Evolutionary conservation across 768 basidiomycete genomes (phyloP), one percentile per base, ranked within the genome.

Genomic region (Kondoa malvinella): DNA sequence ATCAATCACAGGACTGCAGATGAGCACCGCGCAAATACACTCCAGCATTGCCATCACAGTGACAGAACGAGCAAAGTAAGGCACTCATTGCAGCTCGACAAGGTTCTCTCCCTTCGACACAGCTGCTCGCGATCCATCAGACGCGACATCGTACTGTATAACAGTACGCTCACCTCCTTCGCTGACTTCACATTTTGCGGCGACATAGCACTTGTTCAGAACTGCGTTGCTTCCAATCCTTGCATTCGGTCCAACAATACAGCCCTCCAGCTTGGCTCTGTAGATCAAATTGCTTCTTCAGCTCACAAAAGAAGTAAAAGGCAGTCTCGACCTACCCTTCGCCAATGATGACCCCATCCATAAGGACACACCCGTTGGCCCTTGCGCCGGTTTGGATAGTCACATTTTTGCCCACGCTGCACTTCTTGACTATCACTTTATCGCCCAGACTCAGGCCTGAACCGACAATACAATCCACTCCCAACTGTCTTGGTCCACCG

Each of bases 181-280:
- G 40, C 40, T 50, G 40, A 63, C 26, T 32, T 63, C 61, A 15
- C 3, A 3, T 29, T 63, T 63, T 27, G 33, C 27, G 16, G 29
- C 61, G 29, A 63, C 32, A 17, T 63, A 16, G 61, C 61, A 63
- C 61, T 63, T 63, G 3, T 16, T 63, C 29, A 63, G 30, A 32
- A 31, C 33, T 16, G 26, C 15, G 32, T 32, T 32, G 3, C 14
- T 29, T 3, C 27, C 16, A 15, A 63, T 63, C 12, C 61, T 27
- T 8, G 61, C 61, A 32, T 63, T 31, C 15, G 61, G 61, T 27
- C 61, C 15, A 27, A 63, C 61, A 34, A 63, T 63, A 33, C 61
- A 63, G 8, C 26, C 8, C 21, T 63, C 61, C 26, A 63, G n/a
- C n/a, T 63, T 63, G 61, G 33, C 61, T 27, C 61, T 63, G 61